Conservation (phyloP, 2,329 filamentous ascomycete genomes). For the Sporothrix variecibatus region DNA sequence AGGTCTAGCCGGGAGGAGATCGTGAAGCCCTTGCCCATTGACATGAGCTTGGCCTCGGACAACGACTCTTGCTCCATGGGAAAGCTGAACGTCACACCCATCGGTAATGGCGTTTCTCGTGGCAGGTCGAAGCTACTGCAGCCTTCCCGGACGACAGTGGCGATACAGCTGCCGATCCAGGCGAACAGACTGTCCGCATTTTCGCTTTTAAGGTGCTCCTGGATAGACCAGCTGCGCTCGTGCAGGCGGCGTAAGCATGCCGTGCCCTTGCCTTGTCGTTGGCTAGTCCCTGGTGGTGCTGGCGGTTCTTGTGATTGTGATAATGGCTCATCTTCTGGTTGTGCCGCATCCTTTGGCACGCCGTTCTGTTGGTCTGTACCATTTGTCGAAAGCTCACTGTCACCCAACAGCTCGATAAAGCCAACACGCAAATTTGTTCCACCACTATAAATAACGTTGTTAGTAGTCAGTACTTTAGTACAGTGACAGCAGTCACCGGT, state of each 20-base stretch:
- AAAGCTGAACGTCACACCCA: conserved; percentile 72
- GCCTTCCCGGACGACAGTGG: conserved; percentile 66
- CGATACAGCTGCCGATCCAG: conserved; percentile 81
- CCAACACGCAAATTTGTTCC: conserved; percentile 70
- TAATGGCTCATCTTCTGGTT: not conserved
- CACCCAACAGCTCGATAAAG: conserved; percentile 61
- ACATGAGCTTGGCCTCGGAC: conserved; percentile 63
- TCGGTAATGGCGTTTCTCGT: conserved; percentile 52
- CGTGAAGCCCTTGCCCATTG: conserved; percentile 71
- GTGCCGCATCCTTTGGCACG: conserved; percentile 26
- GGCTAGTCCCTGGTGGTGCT: conserved; percentile 1
- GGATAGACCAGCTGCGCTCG: conserved; percentile 74
- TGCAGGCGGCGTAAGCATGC: conserved; percentile 56
- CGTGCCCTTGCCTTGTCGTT: not conserved
- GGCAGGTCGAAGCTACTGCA: conserved; percentile 47
- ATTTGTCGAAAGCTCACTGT: conserved; percentile 24
- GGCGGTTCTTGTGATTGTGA: not conserved
- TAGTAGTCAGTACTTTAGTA: conserved; percentile 29
- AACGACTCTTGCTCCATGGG: conserved; percentile 67
- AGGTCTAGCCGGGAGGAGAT: conserved; percentile 63
- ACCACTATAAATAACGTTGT: conserved; percentile 48
- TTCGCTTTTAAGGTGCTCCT: conserved; percentile 70
- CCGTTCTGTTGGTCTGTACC: conserved; percentile 23
- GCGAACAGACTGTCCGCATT: conserved; percentile 73
- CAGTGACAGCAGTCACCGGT: not conserved